Conservation (phyloP, 176 grass and related monocot genomes). For the Oropetium thomaeum region DNA sequence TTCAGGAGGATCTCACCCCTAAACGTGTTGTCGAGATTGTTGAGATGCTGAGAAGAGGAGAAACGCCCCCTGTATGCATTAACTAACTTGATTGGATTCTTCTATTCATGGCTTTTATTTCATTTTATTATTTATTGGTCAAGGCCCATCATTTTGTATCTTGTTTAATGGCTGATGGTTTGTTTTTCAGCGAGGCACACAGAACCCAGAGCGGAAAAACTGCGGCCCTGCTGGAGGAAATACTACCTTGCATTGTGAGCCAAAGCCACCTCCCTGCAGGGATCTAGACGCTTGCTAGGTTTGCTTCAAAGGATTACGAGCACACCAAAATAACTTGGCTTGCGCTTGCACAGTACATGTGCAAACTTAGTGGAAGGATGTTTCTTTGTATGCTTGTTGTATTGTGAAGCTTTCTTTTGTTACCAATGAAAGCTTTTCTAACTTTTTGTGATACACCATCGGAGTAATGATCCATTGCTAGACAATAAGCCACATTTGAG, state of each 20-base stretch:
- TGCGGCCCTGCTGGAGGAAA: conserved; percentile 81
- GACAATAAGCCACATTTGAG: conserved; percentile 10
- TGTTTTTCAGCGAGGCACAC: conserved; percentile 70
- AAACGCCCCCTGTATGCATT: conserved; percentile 70
- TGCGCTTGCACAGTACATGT: conserved; percentile 2
- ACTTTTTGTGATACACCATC: conserved; percentile 13
- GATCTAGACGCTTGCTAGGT: conserved; percentile 87
- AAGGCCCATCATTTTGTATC: neutral
- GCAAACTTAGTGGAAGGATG: conserved; percentile 29
- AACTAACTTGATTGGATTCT: conserved; percentile 13
- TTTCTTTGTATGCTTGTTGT: conserved; percentile 10
- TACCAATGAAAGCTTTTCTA: neutral
- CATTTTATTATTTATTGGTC: neutral
- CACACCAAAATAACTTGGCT: conserved; percentile 45
- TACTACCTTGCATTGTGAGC: conserved; percentile 67
- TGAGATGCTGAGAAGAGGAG: conserved; percentile 90
- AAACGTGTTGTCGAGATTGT: conserved; percentile 84
- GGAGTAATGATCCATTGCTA: conserved; percentile 26
- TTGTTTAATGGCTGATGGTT: neutral
- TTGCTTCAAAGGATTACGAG: conserved; percentile 28
- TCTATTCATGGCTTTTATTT: neutral
- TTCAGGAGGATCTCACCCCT: conserved; percentile 84
- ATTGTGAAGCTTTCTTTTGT: conserved; percentile 31
- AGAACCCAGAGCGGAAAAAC: conserved; percentile 71
- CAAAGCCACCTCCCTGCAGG: conserved; percentile 79